These are phyloP conservation scores for Xylaria sp. DNA, from an alignment of 2,329 filamentous ascomycete species.

Conservation along the genomic window DNA sequence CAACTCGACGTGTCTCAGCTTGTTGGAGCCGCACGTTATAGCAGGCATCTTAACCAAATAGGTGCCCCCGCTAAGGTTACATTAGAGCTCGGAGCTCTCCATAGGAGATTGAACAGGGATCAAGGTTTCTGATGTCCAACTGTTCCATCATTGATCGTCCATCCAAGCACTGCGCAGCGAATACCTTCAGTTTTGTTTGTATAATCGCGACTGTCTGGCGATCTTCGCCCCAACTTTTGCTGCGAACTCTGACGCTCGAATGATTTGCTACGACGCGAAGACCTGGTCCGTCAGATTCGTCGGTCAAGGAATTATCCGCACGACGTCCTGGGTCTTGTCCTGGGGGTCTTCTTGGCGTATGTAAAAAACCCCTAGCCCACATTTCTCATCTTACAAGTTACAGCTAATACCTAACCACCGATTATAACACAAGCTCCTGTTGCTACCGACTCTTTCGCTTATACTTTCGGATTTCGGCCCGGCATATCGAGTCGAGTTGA, in stretches of 20 bases:
- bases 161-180: background rate
- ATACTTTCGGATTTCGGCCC: slow-evolving; percentile 18
- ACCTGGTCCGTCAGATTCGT: slow-evolving; percentile 17
- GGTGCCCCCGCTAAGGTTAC: slow-evolving; percentile 16
- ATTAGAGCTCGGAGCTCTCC: slow-evolving; percentile 8
- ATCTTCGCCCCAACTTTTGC: slow-evolving; percentile 20
- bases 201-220: slow-evolving; percentile 5
- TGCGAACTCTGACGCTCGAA: slow-evolving; percentile 6
- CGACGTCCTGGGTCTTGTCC: background rate
- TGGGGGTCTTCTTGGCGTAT: slow-evolving; percentile 17
- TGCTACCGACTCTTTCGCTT: background rate
- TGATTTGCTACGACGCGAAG: slow-evolving; percentile 3
- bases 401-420: background rate
- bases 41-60: slow-evolving; percentile 33
- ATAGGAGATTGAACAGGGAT: slow-evolving; percentile 22
- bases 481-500: slow-evolving; percentile 8
- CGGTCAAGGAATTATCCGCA: slow-evolving; percentile 10
- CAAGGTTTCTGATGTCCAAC: background rate
- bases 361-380: slow-evolving; percentile 25
- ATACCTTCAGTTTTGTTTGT: slow-evolving; percentile 8
- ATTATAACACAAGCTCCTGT: background rate
- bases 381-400: slow-evolving; percentile 9
- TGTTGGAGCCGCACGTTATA: slow-evolving; percentile 44
- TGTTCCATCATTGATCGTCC: background rate
- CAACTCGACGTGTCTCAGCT: slow-evolving; percentile 46